Conservation (phyloP, 345 rosid species). For the Sonneratia alba region DNA sequence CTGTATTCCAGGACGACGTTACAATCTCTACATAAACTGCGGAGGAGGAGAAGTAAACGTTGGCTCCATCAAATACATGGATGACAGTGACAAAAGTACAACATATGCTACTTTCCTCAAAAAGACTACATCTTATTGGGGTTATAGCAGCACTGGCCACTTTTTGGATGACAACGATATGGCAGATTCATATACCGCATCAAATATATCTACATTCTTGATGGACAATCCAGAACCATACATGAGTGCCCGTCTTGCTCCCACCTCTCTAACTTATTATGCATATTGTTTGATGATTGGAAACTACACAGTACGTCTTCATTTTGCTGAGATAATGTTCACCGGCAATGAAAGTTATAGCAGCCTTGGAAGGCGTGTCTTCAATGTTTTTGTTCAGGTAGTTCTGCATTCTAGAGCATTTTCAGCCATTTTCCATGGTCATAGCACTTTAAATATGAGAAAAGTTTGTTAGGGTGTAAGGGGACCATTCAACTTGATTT, state of each 20-base stretch:
- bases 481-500: background rate
- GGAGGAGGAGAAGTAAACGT: background rate
- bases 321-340: constrained; percentile 63
- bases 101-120: constrained; percentile 1
- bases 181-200: background rate
- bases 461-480: background rate
- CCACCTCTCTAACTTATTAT: constrained; percentile 38
- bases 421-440: background rate
- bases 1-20: background rate
- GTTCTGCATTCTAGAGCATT: background rate
- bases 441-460: background rate
- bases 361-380: constrained; percentile 49
- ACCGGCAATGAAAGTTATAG: constrained; percentile 13
- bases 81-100: background rate
- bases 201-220: constrained; percentile 11
- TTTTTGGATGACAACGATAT: constrained; percentile 23
- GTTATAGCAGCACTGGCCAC: constrained; percentile 42
- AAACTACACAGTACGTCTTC: constrained; percentile 43
- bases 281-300: constrained; percentile 37
- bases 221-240: constrained; percentile 21
- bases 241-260: constrained; percentile 31
- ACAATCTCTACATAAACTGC: constrained; percentile 11
- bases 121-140: constrained; percentile 22
- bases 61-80: background rate
- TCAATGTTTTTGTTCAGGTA: constrained; percentile 65